Percentiles rank a stretch among this genome's conserved stretches.
phyloP scores from a whole-genome alignment of 768 basidiomycete species.

The Kwoniella dejecticola region DNA sequence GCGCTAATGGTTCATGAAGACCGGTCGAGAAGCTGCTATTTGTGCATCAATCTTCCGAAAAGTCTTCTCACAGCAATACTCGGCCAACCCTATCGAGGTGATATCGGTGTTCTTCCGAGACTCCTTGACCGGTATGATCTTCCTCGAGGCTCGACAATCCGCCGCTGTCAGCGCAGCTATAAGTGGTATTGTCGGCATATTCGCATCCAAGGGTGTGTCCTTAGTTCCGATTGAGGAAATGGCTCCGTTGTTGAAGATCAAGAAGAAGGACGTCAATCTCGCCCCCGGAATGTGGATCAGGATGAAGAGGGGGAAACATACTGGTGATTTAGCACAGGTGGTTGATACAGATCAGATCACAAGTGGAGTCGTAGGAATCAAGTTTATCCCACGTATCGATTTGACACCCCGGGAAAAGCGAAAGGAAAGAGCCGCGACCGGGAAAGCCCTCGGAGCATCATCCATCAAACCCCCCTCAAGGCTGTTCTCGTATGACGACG shows the following conservation, averaged over 20 bases:
- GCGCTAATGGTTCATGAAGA: constrained; percentile 58
- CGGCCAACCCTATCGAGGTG: constrained; percentile 76
- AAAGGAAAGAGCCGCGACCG: constrained; percentile 62
- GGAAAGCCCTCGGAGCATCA: constrained; percentile 53
- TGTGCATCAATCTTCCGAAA: constrained; percentile 94
- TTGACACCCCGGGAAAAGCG: constrained; percentile 89
- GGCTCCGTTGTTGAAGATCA: constrained; percentile 92
- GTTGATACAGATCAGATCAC: constrained; percentile 85
- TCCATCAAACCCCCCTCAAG: constrained; percentile 76
- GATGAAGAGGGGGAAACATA: constrained; percentile 87
- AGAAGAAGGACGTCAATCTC: constrained; percentile 85
- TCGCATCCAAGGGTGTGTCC: constrained; percentile 70
- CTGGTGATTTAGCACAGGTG: constrained; percentile 92
- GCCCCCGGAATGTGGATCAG: constrained; percentile 92
- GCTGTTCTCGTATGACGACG: constrained; percentile 92
- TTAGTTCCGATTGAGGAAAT: constrained; percentile 92
- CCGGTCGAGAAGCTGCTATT: constrained; percentile 88
- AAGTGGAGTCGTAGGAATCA: constrained; percentile 86
- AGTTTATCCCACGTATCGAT: constrained; percentile 97
- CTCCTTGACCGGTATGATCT: constrained; percentile 91
- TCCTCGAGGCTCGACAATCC: constrained; percentile 87
- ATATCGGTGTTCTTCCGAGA: constrained; percentile 94
- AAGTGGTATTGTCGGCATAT: constrained; percentile 89
- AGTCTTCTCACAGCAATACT: constrained; percentile 78
- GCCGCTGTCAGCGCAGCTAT: constrained; percentile 82